phyloP scores from a whole-genome alignment of 345 rosid species.

The Passiflora organensis region DNA sequence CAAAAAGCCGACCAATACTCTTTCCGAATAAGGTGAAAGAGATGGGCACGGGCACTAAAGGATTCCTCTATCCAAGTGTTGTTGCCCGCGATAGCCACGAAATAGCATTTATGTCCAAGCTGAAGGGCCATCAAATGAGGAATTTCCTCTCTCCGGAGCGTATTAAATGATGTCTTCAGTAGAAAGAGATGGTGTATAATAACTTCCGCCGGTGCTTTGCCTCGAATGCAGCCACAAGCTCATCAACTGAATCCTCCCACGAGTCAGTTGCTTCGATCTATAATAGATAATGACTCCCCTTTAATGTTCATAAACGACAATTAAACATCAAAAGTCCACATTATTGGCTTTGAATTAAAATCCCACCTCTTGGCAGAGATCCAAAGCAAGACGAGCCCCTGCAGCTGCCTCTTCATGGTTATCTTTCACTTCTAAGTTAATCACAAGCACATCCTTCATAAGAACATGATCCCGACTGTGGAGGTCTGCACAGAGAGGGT shows the following conservation, averaged over 20 bases:
- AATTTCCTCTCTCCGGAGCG: background rate
- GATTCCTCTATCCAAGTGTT: too few species aligned
- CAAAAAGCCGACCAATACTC: too few species aligned
- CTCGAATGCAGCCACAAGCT: constrained; percentile 63
- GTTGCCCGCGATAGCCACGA: too few species aligned
- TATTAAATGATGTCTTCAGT: constrained; percentile 32
- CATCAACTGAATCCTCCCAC: constrained; percentile 89
- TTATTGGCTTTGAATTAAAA: constrained; percentile 1
- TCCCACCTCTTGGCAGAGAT: constrained; percentile 76
- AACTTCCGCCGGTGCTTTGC: constrained; percentile 73
- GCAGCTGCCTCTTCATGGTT: constrained; percentile 95
- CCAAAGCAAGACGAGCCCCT: constrained; percentile 78
- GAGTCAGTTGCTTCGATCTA: constrained; percentile 75
- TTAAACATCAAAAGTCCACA: background rate
- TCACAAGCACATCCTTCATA: constrained; percentile 66
- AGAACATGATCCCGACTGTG: constrained; percentile 68
- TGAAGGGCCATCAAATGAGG: too few species aligned
- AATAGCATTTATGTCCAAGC: too few species aligned
- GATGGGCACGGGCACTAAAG: too few species aligned
- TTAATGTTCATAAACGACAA: background rate
- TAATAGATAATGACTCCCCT: background rate
- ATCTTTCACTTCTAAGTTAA: constrained; percentile 96
- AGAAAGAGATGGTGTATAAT: constrained; percentile 67
- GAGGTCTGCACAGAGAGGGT: constrained; percentile 51
- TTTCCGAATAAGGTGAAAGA: too few species aligned